Percentiles rank a stretch among this genome's conserved stretches.
These are phyloP conservation scores for Neobulgaria alba DNA, from an alignment of 2,329 filamentous ascomycete genomes.

Conservation along the genomic window DNA sequence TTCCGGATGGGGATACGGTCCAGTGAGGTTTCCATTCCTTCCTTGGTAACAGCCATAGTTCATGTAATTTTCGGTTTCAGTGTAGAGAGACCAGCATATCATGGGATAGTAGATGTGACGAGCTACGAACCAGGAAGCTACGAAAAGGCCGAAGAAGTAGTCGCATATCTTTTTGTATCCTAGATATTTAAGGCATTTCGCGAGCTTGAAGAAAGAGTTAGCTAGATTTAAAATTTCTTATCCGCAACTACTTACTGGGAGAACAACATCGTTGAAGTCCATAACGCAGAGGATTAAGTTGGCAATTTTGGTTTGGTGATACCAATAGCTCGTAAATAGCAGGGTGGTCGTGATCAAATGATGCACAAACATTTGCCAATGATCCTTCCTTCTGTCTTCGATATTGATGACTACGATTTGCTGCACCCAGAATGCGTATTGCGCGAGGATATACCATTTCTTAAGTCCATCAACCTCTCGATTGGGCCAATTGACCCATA, in stretches of 20 bases:
- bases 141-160: conserved; percentile 73
- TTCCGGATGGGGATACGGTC: conserved; percentile 42
- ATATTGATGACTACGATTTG: conserved; percentile 92
- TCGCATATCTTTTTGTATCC: conserved; percentile 72
- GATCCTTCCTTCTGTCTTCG: conserved; percentile 88
- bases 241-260: conserved; percentile 56
- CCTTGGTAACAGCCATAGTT: conserved; percentile 64
- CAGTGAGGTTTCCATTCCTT: conserved; percentile 43
- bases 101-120: conserved; percentile 74
- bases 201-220: conserved; percentile 45
- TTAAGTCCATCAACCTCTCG: conserved; percentile 64
- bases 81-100: conserved; percentile 76
- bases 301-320: conserved; percentile 78
- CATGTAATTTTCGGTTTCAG: conserved; percentile 54
- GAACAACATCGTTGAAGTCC: conserved; percentile 84
- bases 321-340: conserved; percentile 74
- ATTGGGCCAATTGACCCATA: conserved; percentile 81
- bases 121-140: conserved; percentile 73
- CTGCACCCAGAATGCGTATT: conserved; percentile 90
- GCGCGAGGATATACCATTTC: conserved; percentile 85
- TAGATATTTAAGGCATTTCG: conserved; percentile 90
- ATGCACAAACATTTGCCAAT: conserved; percentile 92
- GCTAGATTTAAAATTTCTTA: not conserved
- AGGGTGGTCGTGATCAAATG: conserved; percentile 83
- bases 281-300: conserved; percentile 85